Base-by-base conservation (phyloP, 176 grass and related monocot genomes). In the Paspalum notatum region DNA sequence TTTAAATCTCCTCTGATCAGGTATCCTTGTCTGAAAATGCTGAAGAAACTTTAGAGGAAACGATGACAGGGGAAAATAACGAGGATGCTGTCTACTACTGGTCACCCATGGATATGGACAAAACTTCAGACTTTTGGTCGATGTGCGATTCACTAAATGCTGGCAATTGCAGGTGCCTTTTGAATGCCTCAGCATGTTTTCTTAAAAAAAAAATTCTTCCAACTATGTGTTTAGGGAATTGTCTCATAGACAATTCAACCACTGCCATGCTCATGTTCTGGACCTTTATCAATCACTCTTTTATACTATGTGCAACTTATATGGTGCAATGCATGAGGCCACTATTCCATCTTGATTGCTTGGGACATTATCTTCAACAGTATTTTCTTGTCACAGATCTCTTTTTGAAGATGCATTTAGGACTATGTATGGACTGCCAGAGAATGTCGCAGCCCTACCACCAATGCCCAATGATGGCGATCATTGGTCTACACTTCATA, bases 401-500 rank as follows among this genome's bases (percentile, higher is more conserved):
- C 80, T 86, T 80, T 99, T 99, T 80, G 74, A 90, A 50, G 81
- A 82, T 68, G 88, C 96, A 79, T 99, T 99, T 57, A 93, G 96
- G 80, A 71, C 40, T 54, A 99, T 99, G 96, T 99, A 99, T 79
- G 92, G 88, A 75, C 71, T 99, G 43, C 86, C 81, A 68, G 74
- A 87, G 66, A 77, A 78, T n/a, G 42, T 89, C 44, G 17, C 62
- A 65, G 75, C 90, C 57, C 90, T 99, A 69, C 96, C 92, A 50
- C 92, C 96, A 51, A 95, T 99, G 96, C 92, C 92, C 57, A 62
- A 40, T 87, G 83, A 89, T 84, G 92, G 84, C 9, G 78, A 77
- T 46, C 78, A 87, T 85, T 99, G 96, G 92, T 99, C 92, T 88
- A 83, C 85, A 84, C 90, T 99, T 76, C 88, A 99, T 85, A 93